phyloP scores from a whole-genome alignment of 2,329 filamentous ascomycete species.

The Colletotrichum musicola region DNA sequence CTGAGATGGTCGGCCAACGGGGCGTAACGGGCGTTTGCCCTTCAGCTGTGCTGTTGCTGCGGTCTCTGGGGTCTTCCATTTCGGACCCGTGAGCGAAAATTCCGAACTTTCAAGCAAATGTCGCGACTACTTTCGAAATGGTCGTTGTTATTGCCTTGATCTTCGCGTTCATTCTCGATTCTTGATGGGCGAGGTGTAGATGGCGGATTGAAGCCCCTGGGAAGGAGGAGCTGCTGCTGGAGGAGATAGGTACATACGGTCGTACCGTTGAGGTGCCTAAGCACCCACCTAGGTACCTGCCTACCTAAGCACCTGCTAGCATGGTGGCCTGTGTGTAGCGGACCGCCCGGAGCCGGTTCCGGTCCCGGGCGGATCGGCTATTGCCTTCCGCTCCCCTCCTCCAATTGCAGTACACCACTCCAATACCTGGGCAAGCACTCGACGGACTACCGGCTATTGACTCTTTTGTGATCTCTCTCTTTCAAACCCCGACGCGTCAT shows the following conservation, averaged over 20 bases:
- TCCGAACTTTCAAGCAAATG: no score
- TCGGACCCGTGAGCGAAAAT: no score
- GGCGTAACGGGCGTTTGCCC: background rate
- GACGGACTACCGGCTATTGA: background rate
- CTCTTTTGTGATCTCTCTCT: background rate
- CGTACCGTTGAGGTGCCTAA: no score
- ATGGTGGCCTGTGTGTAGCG: conserved; percentile 5
- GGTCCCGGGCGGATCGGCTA: conserved; percentile 7
- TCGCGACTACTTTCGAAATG: no score
- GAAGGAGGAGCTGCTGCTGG: background rate
- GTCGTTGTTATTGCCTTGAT: no score
- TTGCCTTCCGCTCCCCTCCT: background rate
- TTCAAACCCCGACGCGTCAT: background rate
- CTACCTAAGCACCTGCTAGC: no score
- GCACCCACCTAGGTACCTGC: no score
- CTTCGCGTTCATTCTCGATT: background rate
- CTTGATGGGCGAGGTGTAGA: background rate
- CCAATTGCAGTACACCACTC: conserved; percentile 4
- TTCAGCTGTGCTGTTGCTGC: no score
- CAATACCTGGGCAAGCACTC: no score
- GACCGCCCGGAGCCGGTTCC: conserved; percentile 12
- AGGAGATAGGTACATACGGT: no score
- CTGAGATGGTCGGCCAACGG: background rate
- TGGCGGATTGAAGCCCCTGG: background rate
- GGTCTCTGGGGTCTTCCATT: no score